Evolutionary conservation across 164 flowering plant species (phyloP).

Genomic region (Vitis riparia): DNA sequence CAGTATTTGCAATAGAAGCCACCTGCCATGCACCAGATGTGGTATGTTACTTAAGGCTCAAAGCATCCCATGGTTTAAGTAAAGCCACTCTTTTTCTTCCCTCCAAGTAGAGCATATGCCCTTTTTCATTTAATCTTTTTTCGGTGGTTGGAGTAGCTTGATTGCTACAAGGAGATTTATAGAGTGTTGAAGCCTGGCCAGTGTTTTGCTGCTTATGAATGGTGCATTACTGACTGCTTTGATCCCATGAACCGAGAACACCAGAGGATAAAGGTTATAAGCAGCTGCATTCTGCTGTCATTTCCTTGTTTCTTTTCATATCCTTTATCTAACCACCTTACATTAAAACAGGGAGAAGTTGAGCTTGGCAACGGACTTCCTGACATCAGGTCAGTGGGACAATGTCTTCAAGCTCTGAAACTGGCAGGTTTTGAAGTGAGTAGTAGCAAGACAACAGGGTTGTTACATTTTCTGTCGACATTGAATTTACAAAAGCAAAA

Average conservation of each 20-base stretch:
- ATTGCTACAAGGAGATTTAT: constrained; percentile 90
- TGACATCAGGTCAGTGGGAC: constrained; percentile 64
- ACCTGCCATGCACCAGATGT: constrained; percentile 99
- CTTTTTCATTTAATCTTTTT: background rate
- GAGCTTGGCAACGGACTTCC: constrained; percentile 97
- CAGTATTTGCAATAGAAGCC: constrained; percentile 97
- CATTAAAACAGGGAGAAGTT: constrained; percentile 65
- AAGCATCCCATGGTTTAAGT: background rate
- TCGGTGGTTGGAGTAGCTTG: constrained; percentile 45
- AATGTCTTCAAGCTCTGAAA: constrained; percentile 83
- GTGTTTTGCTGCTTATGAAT: constrained; percentile 91
- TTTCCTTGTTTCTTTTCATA: background rate
- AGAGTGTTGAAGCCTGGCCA: constrained; percentile 98
- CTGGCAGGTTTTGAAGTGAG: constrained; percentile 89
- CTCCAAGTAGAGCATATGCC: too few relatives aligned
- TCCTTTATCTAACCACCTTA: background rate
- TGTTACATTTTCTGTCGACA: too few relatives aligned
- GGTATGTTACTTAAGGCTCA: constrained; percentile 36
- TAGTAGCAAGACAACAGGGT: too few relatives aligned
- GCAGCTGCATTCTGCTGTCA: background rate
- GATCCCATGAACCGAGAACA: constrained; percentile 78
- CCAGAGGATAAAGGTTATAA: constrained; percentile 80
- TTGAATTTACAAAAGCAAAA: too few relatives aligned
- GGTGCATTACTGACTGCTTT: constrained; percentile 95
- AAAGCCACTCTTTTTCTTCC: too few relatives aligned